phyloP scores from a whole-genome alignment of 192 early-diverging fungal species.

The Coemansia sp. region DNA sequence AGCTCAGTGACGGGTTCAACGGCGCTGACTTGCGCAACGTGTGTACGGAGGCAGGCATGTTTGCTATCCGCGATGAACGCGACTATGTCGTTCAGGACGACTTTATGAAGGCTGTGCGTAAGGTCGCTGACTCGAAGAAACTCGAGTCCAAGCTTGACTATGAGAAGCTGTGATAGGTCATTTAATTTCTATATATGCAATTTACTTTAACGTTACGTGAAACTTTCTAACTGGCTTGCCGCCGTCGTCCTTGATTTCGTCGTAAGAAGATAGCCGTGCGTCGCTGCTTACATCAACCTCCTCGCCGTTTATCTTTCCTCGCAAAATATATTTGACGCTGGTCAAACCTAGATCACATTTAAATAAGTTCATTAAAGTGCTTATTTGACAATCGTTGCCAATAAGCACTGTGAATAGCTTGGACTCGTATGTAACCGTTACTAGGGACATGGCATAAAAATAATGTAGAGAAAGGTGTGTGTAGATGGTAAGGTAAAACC shows the following conservation, averaged over 20 bases:
- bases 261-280: not conserved
- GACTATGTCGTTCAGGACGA: constrained; percentile 99
- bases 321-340: not conserved
- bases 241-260: not conserved
- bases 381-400: not conserved
- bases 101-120: constrained; percentile 99
- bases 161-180: constrained; percentile 66
- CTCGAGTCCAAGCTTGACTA: constrained; percentile 88
- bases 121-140: constrained; percentile 97
- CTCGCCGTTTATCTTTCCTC: not conserved
- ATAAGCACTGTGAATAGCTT: not conserved
- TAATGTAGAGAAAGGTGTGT: not conserved
- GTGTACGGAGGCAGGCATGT: constrained; percentile 99
- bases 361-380: not conserved
- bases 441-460: not conserved
- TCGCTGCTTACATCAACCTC: not conserved
- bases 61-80: constrained; percentile 98
- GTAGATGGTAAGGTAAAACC: not conserved
- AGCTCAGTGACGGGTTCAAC: constrained; percentile 98
- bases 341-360: not conserved
- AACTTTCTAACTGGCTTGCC: not conserved
- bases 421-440: not conserved
- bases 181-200: not conserved
- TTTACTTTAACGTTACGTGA: not conserved
- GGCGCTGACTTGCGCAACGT: constrained; percentile 99